Base-by-base conservation (phyloP, 2,329 filamentous ascomycete genomes). In the Phoma sp. region DNA sequence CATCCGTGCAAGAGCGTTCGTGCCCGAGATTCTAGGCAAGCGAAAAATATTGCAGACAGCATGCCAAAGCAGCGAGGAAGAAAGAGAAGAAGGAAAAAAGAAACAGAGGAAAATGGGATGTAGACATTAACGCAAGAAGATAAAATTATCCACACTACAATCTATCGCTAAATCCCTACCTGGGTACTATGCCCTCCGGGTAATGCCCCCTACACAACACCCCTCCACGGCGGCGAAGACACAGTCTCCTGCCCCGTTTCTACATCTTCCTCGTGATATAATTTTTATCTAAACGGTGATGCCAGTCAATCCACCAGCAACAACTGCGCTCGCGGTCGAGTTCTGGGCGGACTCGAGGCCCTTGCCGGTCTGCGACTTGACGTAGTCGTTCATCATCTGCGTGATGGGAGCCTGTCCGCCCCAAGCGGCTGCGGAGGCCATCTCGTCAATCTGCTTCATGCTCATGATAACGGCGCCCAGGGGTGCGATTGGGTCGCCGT, bases 321-420 rank as follows among this genome's bases (percentile, higher is more conserved):
- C n/a, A n/a, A n/a, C n/a, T n/a, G n/a, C n/a, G n/a, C n/a, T n/a
- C 28, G 51, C 32, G 15, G 25, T 30, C 32, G 38, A 25, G 33
- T 57, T 60, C 14, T 39, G 48, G 1, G 47, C 15, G 11, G 25
- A 45, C 1, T 47, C 47, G 3, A 62, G 33, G 3, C 47, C 63
- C 38, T 53, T 54, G 3, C 65, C 65, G 6, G 63, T 67, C 59
- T 69, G 62, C 5, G 42, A 59, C 59, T 70, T 65, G 34, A 71
- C 66, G 33, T 66, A 73, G 6, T 73, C 65, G 48, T 50, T 68
- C 71, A 74, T 73, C 69, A 74, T 74, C 62, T 71, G 42, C 7
- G 60, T 66, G 38, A 74, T 68, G 3, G 69, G 64, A 7, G 63
- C 64, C 47, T 72, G 64, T 15, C 67, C 67, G 48, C 62, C 69